Percentiles rank a stretch among this genome's conserved stretches.
Evolutionary conservation across 2,329 filamentous ascomycete genomes (phyloP).

Genomic region (Ophiostoma sp.): DNA sequence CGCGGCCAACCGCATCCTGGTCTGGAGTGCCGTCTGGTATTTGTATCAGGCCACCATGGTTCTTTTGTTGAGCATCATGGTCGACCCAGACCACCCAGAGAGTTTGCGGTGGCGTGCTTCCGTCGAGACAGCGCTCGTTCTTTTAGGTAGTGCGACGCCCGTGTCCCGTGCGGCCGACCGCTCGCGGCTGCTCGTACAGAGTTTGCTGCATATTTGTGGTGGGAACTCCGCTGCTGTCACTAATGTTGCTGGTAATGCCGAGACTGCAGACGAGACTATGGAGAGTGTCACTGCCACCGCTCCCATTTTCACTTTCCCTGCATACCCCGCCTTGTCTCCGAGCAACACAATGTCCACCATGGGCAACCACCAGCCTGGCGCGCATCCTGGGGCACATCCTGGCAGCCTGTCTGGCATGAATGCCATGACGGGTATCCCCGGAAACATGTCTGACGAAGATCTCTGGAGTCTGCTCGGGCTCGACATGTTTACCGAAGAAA

Average conservation of each 20-base stretch:
- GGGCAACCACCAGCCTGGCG: neutral
- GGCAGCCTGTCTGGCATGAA: neutral
- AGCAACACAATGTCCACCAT: neutral
- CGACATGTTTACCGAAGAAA: conserved; percentile 7
- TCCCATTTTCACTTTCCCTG: neutral
- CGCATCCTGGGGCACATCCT: neutral
- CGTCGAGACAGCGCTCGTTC: neutral
- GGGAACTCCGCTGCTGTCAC: neutral
- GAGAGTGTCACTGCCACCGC: neutral
- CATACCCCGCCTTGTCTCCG: neutral
- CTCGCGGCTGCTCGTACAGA: neutral
- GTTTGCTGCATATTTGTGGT: neutral
- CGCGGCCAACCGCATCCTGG: neutral
- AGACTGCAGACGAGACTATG: neutral
- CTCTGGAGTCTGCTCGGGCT: neutral
- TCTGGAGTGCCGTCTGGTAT: conserved; percentile 1
- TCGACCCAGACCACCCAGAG: neutral
- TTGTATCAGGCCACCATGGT: neutral
- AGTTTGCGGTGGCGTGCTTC: neutral
- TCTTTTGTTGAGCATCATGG: neutral
- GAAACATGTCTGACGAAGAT: neutral
- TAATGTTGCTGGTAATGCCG: neutral
- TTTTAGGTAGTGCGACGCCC: neutral
- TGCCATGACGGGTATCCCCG: neutral
- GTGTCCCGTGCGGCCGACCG: neutral